phyloP scores from a whole-genome alignment of 768 basidiomycete species.

The Tubosaeta brunneosetosa region DNA sequence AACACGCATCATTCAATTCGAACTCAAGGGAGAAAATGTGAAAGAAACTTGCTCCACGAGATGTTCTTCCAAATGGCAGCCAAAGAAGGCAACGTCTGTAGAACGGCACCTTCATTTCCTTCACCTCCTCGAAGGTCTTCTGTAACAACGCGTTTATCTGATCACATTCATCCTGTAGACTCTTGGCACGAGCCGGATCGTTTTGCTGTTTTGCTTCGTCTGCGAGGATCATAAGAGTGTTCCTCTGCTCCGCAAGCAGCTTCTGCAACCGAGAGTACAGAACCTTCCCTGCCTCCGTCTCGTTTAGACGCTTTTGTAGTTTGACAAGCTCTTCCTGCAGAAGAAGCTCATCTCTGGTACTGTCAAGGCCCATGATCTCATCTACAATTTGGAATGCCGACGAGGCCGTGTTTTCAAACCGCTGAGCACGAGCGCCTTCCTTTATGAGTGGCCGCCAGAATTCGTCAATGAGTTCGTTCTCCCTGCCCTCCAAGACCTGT shows the following conservation, averaged over 20 bases:
- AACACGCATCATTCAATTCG: neutral
- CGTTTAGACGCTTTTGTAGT: slow-evolving; percentile 13
- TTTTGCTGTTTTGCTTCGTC: slow-evolving; percentile 12
- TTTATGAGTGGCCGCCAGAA: slow-evolving; percentile 12
- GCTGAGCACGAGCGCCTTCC: neutral
- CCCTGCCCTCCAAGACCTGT: neutral
- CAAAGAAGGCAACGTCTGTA: slow-evolving; percentile 4
- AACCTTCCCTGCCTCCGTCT: slow-evolving; percentile 19
- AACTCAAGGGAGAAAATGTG: too few relatives aligned
- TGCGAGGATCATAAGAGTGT: slow-evolving; percentile 8
- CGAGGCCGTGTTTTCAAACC: slow-evolving; percentile 1
- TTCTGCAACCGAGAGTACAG: slow-evolving; percentile 14
- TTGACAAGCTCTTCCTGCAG: slow-evolving; percentile 19
- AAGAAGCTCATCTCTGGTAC: neutral
- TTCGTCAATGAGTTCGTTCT: neutral
- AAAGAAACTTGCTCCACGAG: slow-evolving; percentile 8
- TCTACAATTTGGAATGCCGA: neutral
- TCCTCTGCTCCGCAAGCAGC: slow-evolving; percentile 16
- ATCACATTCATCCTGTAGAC: slow-evolving; percentile 8
- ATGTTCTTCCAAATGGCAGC: slow-evolving; percentile 1
- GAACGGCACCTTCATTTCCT: slow-evolving; percentile 15
- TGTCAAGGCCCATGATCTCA: neutral
- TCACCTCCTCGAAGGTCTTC: slow-evolving; percentile 19
- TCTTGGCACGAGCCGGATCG: slow-evolving; percentile 6
- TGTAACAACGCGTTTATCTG: slow-evolving; percentile 8